Evolutionary conservation across 2,329 filamentous ascomycete species (phyloP), one percentile per base, ranked within the genome.

Genomic region (Claviceps maximensis): DNA sequence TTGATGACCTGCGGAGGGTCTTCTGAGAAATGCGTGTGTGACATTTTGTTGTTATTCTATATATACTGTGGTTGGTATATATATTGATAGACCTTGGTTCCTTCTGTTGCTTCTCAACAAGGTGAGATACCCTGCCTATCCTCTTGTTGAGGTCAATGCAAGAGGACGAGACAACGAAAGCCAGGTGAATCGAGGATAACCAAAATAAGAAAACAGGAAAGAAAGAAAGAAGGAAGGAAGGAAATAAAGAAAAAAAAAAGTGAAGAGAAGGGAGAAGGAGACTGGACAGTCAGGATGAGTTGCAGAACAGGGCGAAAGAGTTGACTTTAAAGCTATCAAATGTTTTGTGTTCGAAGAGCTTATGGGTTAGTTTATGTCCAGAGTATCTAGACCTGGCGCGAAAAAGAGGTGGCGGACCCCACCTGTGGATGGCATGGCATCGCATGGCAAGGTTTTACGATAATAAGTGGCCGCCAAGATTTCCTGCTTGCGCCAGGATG

Each of bases 1-100:
- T 68, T 64, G 23, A 70, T 66, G 58, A 71, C 63, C 65, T 67
- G 63, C 0, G 68, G 64, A 23, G 66, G 64, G 38, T 71, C 69
- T 13, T 68, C 62, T 4, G 66, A 63, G 53, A 69, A 67, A 31
- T 67, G 66, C 15, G 64, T 60, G 47, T 60, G 60, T 21, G 63
- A 59, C 64, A 67, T 67, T n/a, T 27, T 57, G 52, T 21, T 10
- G 29, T 1, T 2, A 31, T 29, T 46, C n/a, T 46, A 2, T 42
- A 12, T 19, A 7, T 41, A 2, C 10, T 41, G 2, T 41, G n/a
- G 38, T 19, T 41, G 6, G 6, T 41, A 9, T 2, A 10, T 19
- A 19, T 5, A 9, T 42, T 42, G 19, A 21, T 10, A 6, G 9
- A 3, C 17, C 17, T 17, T 41, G 38, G 19, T 25, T 15, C 41